Evolutionary conservation across 2,329 filamentous ascomycete genomes (phyloP).

Genomic region (Penicillium sp.): DNA sequence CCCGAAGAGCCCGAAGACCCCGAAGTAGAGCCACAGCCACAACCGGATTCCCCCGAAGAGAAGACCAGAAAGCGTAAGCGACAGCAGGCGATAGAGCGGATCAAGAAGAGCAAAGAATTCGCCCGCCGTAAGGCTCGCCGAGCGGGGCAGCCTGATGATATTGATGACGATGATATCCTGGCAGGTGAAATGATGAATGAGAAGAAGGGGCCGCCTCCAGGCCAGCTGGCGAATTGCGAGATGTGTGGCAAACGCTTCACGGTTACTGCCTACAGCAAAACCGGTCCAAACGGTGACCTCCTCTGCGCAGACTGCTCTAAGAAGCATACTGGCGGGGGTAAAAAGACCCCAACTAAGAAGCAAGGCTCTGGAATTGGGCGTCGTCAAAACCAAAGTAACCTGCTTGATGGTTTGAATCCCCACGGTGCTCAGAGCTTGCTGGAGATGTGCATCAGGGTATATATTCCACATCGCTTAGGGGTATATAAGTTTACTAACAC

Average conservation of each 20-base stretch:
- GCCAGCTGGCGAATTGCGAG: constrained; percentile 85
- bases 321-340: constrained; percentile 65
- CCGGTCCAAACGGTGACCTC: constrained; percentile 79
- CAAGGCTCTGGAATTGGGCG: constrained; percentile 58
- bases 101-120: constrained; percentile 53
- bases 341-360: constrained; percentile 55
- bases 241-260: constrained; percentile 84
- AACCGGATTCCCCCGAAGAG: constrained; percentile 29
- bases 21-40: constrained; percentile 1
- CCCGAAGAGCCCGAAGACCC: constrained; percentile 38
- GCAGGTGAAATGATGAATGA: constrained; percentile 55
- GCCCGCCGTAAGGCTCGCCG: constrained; percentile 44
- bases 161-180: constrained; percentile 50
- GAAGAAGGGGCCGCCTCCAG: constrained; percentile 62
- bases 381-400: constrained; percentile 75
- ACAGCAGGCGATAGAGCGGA: constrained; percentile 48
- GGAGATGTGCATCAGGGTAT: constrained; percentile 59
- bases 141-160: constrained; percentile 44
- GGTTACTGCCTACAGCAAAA: constrained; percentile 82
- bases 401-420: constrained; percentile 67
- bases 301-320: constrained; percentile 80
- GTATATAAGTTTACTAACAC: no score
- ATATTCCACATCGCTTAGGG: not conserved
- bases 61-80: constrained; percentile 57
- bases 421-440: constrained; percentile 44